Evolutionary conservation across 768 basidiomycete species (phyloP), one percentile per base, ranked within the genome.

Genomic region (Ramaria rubella): DNA sequence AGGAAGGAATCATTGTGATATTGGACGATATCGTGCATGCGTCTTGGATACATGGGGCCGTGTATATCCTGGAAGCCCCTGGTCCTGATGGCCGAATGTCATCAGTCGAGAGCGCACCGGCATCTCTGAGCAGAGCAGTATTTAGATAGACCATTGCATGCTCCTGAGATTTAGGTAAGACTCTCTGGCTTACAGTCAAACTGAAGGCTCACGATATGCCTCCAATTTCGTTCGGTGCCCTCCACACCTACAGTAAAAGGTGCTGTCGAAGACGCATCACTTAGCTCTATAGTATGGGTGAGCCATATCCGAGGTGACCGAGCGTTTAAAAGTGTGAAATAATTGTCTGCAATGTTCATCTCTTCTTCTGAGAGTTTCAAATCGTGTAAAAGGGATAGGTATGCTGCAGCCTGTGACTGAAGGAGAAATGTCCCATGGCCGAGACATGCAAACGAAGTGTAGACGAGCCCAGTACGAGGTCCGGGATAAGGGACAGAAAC

Each of bases 321-420:
- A 63, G 85, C 86, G 54, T 70, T 72, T 46, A 86, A 67, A 49
- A 87, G 69, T 1, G 82, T 73, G 63, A 78, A 87, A 61, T 85
- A 85, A 59, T 87, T 87, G 64, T 87, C 86, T 3, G 84, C 81
- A 83, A 85, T 86, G 60, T 77, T 74, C 62, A 74, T 68, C 60
- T 83, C 76, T 34, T 80, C 79, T 3, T 73, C 66, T 0, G 79
- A 72, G 36, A 74, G 66, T 33, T 78, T 72, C 23, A 52, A 38
- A 17, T 52, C 52, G 4, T 69, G 56, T 60, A 85, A 64, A 42
- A 85, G 72, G 14, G 68, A 65, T 17, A 85, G 65, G 63, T 85
- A 87, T 17, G 72, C 69, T 15, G 69, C 66, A 15, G 72, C 77
- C 53, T 69, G 67, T 19, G 73, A 71, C 48, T 72, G 73, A 57